Evolutionary conservation across 202 grass and related monocot genomes (phyloP).

Genomic region (Dendrocalamus latiflorus): DNA sequence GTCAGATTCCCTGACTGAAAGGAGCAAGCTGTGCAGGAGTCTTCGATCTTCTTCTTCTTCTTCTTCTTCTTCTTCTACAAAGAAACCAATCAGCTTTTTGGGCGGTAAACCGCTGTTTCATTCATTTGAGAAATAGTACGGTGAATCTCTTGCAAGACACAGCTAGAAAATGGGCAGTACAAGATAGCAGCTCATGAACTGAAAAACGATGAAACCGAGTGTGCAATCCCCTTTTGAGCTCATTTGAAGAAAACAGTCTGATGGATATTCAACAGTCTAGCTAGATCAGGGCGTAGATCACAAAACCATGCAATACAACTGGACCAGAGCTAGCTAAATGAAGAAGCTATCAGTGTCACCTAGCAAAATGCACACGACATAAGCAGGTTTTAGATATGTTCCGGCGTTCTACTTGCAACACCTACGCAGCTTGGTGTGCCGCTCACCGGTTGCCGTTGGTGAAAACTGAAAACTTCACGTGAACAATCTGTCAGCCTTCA

Average conservation of each 20-base stretch:
- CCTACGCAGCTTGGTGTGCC: conserved; percentile 7
- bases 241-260: background rate
- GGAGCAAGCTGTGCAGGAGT: background rate
- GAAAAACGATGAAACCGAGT: too few species aligned
- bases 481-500: conserved; percentile 3
- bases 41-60: background rate
- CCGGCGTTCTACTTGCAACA: background rate
- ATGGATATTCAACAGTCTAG: background rate
- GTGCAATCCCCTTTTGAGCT: background rate
- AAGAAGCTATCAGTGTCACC: background rate
- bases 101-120: background rate
- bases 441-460: background rate
- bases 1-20: background rate
- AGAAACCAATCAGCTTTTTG: background rate
- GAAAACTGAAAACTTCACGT: conserved; percentile 22
- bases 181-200: background rate
- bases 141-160: background rate
- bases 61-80: too few species aligned
- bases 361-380: background rate
- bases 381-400: too few species aligned
- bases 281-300: too few species aligned
- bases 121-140: background rate
- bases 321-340: too few species aligned
- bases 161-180: background rate
- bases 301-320: too few species aligned